These are phyloP conservation scores for Lactarius indigo DNA, from an alignment of 768 basidiomycete species.

Conservation along the genomic window DNA sequence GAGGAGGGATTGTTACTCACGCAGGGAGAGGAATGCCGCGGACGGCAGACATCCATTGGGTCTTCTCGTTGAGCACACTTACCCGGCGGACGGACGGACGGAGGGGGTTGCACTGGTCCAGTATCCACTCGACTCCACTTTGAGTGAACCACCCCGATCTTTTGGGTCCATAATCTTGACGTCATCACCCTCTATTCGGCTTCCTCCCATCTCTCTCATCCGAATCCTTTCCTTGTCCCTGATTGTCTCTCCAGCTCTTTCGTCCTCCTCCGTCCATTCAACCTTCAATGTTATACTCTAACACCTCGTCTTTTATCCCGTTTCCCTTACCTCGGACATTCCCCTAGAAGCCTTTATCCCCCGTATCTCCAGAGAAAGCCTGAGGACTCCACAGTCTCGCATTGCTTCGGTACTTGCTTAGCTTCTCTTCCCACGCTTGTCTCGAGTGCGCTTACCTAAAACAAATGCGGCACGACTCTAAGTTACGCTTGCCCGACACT, in stretches of 20 bases:
- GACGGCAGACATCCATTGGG: conserved; percentile 19
- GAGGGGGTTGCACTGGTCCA: neutral
- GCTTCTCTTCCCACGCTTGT: too few species aligned
- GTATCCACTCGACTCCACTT: conserved; percentile 23
- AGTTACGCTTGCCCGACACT: too few species aligned
- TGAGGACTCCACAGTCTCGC: neutral
- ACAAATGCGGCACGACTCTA: neutral
- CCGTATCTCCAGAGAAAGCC: neutral
- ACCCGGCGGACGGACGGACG: conserved; percentile 11
- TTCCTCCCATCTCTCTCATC: neutral
- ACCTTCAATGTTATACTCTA: neutral
- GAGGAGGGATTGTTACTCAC: conserved; percentile 10
- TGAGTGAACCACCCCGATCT: conserved; percentile 21
- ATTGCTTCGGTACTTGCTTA: too few species aligned
- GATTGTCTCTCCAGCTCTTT: neutral
- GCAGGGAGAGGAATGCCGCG: conserved; percentile 19
- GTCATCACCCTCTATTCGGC: conserved; percentile 24
- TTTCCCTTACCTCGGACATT: too few species aligned
- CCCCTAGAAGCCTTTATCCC: neutral
- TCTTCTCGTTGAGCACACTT: conserved; percentile 2
- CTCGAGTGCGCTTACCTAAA: too few species aligned
- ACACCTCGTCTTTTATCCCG: neutral
- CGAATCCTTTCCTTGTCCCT: neutral
- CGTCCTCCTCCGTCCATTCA: neutral
- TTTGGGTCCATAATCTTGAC: conserved; percentile 16